Evolutionary conservation across 1,284 basidiomycete species (phyloP), one percentile per base, ranked within the genome.

Genomic region (Anthracocystis setariae): DNA sequence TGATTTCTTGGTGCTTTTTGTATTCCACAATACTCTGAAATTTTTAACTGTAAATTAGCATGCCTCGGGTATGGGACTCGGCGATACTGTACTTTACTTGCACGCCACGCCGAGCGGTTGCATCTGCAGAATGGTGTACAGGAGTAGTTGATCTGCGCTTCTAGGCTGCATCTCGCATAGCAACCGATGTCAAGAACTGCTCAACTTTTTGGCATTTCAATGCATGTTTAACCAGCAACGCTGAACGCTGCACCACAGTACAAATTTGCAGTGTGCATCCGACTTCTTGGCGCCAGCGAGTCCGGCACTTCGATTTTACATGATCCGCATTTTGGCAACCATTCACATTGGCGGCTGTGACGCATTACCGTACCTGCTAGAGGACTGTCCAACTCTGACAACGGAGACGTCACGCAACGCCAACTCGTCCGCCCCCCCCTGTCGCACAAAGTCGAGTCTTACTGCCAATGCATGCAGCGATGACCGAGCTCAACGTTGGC

Each of bases 151-250:
- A 54, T 23, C 29, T 27, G 55, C 46, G 23, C 27, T 48, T 65
- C 55, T 59, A 59, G 35, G 46, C 62, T 65, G 62, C 62, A 59
- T 48, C 46, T 64, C 61, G 55, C 61, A 49, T 64, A 57, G 48
- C 42, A 58, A 49, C 33, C 46, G 62, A 54, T 38, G 5, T 7
- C 18, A 42, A 12, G 40, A 42, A 42, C 8, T 37, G 40, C 40
- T 10, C 20, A 23, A 42, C 21, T 23, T 21, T 23, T 10, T 5
- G n/a, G 25, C n/a, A n/a, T n/a, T 20, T 32, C 18, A 23, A 32
- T 21, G 20, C 20, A 21, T 17, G 7, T 21, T 20, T 23, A 27
- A 20, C 46, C 27, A 29, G 27, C 18, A 18, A 46, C 46, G 15
- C 18, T 47, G 27, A 18, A 46, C 46, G 15, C 18, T 47, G 27